Evolutionary conservation across 495 filamentous ascomycete species (phyloP).

Genomic region (Parachaetomium inaequale): DNA sequence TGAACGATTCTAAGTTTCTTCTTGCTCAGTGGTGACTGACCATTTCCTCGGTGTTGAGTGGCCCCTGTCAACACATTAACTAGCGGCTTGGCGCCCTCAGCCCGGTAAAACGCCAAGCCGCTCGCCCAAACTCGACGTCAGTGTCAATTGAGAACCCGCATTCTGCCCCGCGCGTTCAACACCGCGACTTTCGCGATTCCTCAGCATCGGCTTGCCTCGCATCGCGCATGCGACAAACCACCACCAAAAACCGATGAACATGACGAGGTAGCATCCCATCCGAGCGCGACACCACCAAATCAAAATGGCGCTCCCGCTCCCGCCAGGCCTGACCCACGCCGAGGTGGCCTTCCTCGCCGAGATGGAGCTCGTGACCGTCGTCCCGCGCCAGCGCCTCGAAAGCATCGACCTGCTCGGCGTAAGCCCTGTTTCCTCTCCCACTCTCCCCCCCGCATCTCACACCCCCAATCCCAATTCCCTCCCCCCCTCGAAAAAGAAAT

Average conservation of each 20-base stretch:
- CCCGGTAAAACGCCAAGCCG: slow-evolving; percentile 12
- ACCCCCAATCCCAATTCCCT: background rate
- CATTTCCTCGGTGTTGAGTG: too few species aligned
- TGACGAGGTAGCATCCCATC: slow-evolving; percentile 13
- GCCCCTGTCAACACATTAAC: too few species aligned
- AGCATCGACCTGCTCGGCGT: slow-evolving; percentile 80
- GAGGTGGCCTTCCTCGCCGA: slow-evolving; percentile 96
- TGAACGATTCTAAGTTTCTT: too few species aligned
- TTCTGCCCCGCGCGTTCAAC: slow-evolving; percentile 10
- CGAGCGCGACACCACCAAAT: background rate
- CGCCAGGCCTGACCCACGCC: slow-evolving; percentile 75
- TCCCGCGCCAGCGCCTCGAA: slow-evolving; percentile 88
- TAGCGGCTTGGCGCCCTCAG: slow-evolving; percentile 6
- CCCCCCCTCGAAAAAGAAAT: background rate
- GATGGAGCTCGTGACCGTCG: slow-evolving; percentile 90
- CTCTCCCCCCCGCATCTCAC: too few species aligned
- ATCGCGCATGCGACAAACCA: background rate
- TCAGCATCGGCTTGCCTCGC: background rate
- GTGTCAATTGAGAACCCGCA: background rate
- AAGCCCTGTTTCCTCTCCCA: slow-evolving; percentile 39
- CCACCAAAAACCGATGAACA: background rate
- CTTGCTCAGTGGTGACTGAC: background rate
- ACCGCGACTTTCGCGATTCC: too few species aligned
- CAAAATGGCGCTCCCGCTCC: slow-evolving; percentile 77
- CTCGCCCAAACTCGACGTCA: slow-evolving; percentile 2